Evolutionary conservation across 352 stramenopile genomes (phyloP), one percentile per base, ranked within the genome.

Genomic region (Pythium guiyangense): DNA sequence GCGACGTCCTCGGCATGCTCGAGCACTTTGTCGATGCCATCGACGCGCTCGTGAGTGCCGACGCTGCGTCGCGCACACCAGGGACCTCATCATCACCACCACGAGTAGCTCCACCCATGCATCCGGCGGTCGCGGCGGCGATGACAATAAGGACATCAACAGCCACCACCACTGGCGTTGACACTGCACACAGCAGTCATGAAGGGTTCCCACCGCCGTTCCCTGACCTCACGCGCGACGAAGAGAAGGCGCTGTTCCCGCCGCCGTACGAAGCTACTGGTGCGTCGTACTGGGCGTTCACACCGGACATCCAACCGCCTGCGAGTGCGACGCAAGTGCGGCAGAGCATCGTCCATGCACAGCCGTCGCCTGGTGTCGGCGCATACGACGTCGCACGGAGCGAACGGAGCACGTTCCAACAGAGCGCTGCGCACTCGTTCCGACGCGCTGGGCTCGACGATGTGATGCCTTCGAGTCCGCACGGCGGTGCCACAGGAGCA

Each of bases 381-480:
- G 58, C 60, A 45, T 88, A 88, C 47, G 66, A 88, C 48, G 54
- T 85, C 15, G 42, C 67, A 6, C 63, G 69, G 2, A 69, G 74
- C n/a, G 71, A 86, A 6, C 72, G 53, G 22, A 54, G 74, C 20
- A 84, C 60, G 12, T 81, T 79, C 43, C 67, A 71, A 29, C 70
- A 76, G 44, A 54, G 59, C 43, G 54, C 58, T 12, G 70, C 70
- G 11, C 67, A 67, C 50, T 80, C 71, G 17, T 88, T 86, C 49
- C 54, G 62, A 9, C 66, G 60, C 25, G 15, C 61, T 56, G 52
- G 42, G 8, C 48, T 35, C 37, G 26, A n/a, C n/a, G 29, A 45
- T 18, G 11, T 15, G 49, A 6, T 20, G n/a, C 26, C 26, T 15
- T 14, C 3, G 6, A 40, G 25, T 20, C 31, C 31, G 12, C 31